Base-by-base conservation (phyloP, 495 filamentous ascomycete genomes). In the Hypoxylon fragiforme region DNA sequence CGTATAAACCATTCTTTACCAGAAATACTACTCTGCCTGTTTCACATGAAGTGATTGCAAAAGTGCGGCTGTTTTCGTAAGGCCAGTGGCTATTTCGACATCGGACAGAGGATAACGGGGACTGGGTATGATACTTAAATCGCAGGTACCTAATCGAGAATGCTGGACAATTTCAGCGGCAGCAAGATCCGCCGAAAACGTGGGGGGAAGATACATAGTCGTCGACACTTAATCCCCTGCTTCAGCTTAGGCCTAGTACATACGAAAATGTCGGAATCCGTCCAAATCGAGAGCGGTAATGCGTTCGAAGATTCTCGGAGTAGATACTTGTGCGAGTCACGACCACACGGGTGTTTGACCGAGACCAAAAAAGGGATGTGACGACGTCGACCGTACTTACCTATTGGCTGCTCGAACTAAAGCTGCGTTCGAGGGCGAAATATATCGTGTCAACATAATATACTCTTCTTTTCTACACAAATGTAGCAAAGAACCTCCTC, bases 81-180 rank as follows among this genome's bases (percentile, higher is more conserved):
- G 43, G 38, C 44, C 28, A 50, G 44, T 19, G 42, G 49, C n/a
- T n/a, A n/a, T n/a, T 50, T 48, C 48, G 52, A 61, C 45, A 37
- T 42, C 43, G 22, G 35, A 31, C 30, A 24, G 43, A 43, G 53
- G 13, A 15, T 14, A 7, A 45, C 54, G 51, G 36, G 52, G 47
- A 51, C 44, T 49, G 43, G 47, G 21, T 14, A 20, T 43, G 24
- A n/a, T 15, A 43, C 48, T 56, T 37, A 54, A 20, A 43, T n/a
- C n/a, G n/a, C n/a, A n/a, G n/a, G n/a, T n/a, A n/a, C n/a, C 50
- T 39, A 61, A 55, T 61, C 57, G 56, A 56, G 52, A 57, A 62
- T 48, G 14, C 52, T 53, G 31, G 48, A 38, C 52, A 40, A 49
- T 62, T 56, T 52, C 39, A 53, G 40, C 15, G 50, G 39, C n/a